Conservation (phyloP, 768 basidiomycete species). For the Russula abietina region DNA sequence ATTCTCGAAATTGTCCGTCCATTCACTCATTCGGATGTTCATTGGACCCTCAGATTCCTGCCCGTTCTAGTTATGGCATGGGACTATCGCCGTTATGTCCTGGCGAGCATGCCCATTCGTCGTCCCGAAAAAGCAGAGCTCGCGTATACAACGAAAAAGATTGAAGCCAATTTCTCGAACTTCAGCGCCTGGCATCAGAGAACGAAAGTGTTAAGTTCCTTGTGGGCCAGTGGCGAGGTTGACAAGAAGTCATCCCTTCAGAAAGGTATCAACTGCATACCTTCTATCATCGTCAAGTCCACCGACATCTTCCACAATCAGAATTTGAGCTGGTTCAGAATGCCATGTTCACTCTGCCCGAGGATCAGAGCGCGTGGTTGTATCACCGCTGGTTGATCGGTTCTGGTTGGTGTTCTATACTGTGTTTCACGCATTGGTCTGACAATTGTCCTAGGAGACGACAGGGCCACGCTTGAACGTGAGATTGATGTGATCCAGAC, state of each 20-base stretch:
- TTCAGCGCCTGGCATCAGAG: slow-evolving; percentile 99
- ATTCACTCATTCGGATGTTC: not conserved
- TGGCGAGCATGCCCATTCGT: slow-evolving; percentile 59
- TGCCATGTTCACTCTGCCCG: slow-evolving; percentile 94
- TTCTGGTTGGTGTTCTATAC: slow-evolving; percentile 44
- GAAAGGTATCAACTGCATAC: slow-evolving; percentile 45
- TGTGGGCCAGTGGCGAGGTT: slow-evolving; percentile 57
- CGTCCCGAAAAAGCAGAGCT: slow-evolving; percentile 63
- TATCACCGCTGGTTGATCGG: slow-evolving; percentile 98
- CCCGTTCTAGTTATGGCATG: slow-evolving; percentile 75
- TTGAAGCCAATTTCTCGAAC: slow-evolving; percentile 91
- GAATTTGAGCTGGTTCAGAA: slow-evolving; percentile 91
- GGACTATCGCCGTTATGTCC: slow-evolving; percentile 86
- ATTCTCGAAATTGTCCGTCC: slow-evolving; percentile 84
- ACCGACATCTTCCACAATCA: slow-evolving; percentile 30
- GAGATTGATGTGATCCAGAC: slow-evolving; percentile 81
- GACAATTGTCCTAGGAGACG: slow-evolving; percentile 42
- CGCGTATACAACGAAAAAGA: slow-evolving; percentile 82
- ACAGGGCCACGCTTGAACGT: slow-evolving; percentile 50
- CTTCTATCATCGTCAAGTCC: not conserved
- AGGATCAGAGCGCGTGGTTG: slow-evolving; percentile 96
- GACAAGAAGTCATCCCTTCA: slow-evolving; percentile 54
- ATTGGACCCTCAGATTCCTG: slow-evolving; percentile 3
- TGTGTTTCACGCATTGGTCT: not conserved
- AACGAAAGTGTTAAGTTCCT: slow-evolving; percentile 63